Base-by-base conservation (phyloP, 2,329 filamentous ascomycete species). In the Ilyonectria mors-panacis region DNA sequence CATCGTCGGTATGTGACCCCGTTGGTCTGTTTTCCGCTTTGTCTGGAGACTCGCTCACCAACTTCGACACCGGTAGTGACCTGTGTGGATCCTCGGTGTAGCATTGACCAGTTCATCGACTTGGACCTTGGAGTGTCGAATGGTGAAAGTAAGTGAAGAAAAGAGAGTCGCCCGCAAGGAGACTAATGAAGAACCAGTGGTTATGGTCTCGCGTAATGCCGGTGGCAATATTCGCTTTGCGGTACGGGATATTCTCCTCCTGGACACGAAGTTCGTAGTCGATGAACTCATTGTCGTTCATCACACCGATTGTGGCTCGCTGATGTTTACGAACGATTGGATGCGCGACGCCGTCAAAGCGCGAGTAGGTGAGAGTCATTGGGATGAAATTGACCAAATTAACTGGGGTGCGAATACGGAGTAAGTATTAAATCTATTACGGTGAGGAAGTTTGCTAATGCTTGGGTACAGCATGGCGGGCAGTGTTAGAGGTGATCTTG, bases 371-470 rank as follows among this genome's bases (percentile, higher is more conserved):
- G 15, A 55, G 53, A 33, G n/a, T 42, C 53, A 55, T 35, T 55
- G 53, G 53, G 53, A 39, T 15, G 53, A 55, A 23, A 42, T 55
- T 55, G 53, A 55, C 10, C 8, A 26, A n/a, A 55, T 44, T 26
- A 42, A 42, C 33, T 55, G 53, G 53, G 53, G 53, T 35, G 53
- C 53, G n/a, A 55, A 55, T 42, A 55, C 53, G 6, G 53, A 55
- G 53, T 55, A 42, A 55, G 53, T 39, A 39, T 39, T 55, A 35
- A 35, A 55, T 55, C 33, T 26, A 39, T 55, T 28, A 30, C 33
- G 30, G 23, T 53, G 17, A n/a, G 26, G 50, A 35, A 53, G 23
- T 53, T 30, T 37, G 50, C 35, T 55, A 35, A 55, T 23, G 6
- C 19, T 12, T 15, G 13, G 53, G 33, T 39, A 19, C 23, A 55